Base-by-base conservation (phyloP, 2,329 filamentous ascomycete species). In the Ceratocystis harringtonii region DNA sequence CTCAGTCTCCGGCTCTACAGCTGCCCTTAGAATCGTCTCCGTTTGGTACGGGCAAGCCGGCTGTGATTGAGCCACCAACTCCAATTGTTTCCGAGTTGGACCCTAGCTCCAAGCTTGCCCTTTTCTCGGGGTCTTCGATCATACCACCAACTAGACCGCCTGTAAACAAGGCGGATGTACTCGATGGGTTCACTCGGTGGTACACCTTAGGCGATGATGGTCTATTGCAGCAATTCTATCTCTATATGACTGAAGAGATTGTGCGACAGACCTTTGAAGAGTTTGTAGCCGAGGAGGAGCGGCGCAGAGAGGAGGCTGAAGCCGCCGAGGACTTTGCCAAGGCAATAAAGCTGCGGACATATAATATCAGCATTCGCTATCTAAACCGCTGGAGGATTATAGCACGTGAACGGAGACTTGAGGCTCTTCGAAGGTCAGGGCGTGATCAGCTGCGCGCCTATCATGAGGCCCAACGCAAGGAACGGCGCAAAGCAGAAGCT, bases 361-460 rank as follows among this genome's bases (percentile, higher is more conserved):
- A 81, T 70, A 82, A 76, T 65, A 74, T 84, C 36, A 73, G 75
- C 12, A 73, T 83, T 67, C 82, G 79, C 61, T 84, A 76, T 71
- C 83, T 84, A 67, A 83, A 84, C 69, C 75, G 75, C 19, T 85
- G 82, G 82, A 79, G 77, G 61, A 71, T 78, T 15, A 76, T 73
- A 48, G 80, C 78, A 7, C 76, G 81, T 12, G 75, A 78, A 58
- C 77, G 76, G 19, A 76, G 79, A 2, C 75, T 81, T 17, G 76
- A 78, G 65, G 75, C 76, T n/a, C 76, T 83, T 25, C 79, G 82
- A 6, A 76, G 76, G 41, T 76, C 78, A 50, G 81, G 79, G 22
- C 78, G 80, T 62, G 80, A 82, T 50, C 77, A 80, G 68, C 76
- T 80, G 68, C 77, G 76, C 32, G 72, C 74, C 1, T 82, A 79